A percentile compares a stretch with the other conserved stretches of the same genome.
Conservation (phyloP, 345 rosid genomes). For the Geranium rotundifolium region DNA sequence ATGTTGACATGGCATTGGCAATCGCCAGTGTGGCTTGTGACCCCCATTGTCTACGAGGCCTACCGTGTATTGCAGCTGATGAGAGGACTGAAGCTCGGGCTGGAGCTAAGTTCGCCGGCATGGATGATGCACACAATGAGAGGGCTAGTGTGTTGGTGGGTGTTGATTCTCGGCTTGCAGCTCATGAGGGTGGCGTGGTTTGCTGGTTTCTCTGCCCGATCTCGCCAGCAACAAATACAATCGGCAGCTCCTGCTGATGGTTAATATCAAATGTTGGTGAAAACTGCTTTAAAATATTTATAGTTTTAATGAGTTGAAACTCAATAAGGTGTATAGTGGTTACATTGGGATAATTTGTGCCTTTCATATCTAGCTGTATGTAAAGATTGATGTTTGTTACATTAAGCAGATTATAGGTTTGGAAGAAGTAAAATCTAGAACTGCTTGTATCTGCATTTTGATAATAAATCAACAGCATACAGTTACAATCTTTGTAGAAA, state of each 20-base stretch:
- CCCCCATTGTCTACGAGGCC: constrained; percentile 79
- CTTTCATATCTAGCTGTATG: no score
- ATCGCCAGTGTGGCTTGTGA: constrained; percentile 87
- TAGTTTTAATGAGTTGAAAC: no score
- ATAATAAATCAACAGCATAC: no score
- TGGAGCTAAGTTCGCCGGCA: constrained; percentile 58
- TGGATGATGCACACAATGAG: constrained; percentile 74
- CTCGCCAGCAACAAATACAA: constrained; percentile 13
- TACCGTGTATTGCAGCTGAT: constrained; percentile 73
- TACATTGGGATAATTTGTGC: no score
- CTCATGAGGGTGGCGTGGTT: constrained; percentile 98
- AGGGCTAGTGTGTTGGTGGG: constrained; percentile 92
- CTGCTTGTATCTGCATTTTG: no score
- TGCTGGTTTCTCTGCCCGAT: constrained; percentile 56
- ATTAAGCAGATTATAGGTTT: no score
- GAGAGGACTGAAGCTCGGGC: constrained; percentile 75
- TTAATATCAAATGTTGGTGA: neutral
- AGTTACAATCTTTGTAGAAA: no score
- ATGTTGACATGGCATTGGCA: constrained; percentile 86
- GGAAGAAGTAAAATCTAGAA: no score
- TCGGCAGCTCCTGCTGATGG: constrained; percentile 23
- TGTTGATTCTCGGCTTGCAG: constrained; percentile 74
- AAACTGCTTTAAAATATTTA: no score
- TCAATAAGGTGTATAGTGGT: no score
- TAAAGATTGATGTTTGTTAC: no score